Conservation (phyloP, 2,329 filamentous ascomycete genomes). For the Aureobasidium melanogenum region DNA sequence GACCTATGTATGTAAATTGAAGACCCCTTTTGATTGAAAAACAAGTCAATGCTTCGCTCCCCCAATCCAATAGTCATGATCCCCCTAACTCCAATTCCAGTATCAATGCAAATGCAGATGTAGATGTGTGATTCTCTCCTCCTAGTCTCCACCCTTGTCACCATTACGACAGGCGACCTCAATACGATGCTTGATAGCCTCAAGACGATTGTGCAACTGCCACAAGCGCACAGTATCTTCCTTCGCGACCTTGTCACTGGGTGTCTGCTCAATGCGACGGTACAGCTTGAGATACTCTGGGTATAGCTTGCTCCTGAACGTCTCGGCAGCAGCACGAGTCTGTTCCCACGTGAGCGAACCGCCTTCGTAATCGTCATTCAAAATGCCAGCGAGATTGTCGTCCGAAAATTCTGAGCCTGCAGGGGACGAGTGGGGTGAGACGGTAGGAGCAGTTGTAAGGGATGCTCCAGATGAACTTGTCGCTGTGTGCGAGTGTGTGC, state of each 20-base stretch:
- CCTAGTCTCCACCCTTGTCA: not conserved
- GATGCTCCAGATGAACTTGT: conserved; percentile 18
- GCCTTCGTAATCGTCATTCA: conserved; percentile 3
- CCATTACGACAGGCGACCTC: conserved; percentile 1
- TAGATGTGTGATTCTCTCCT: not conserved
- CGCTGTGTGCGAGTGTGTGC: conserved; percentile 22
- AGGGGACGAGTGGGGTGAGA: conserved; percentile 14
- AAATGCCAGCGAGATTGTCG: conserved; percentile 2
- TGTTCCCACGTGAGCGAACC: conserved; percentile 23
- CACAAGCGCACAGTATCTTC: conserved; percentile 45
- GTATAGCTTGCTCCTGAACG: conserved; percentile 49
- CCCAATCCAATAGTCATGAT: not conserved
- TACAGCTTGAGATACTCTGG: conserved; percentile 50
- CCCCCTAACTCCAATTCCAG: not conserved
- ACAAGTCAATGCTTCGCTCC: not conserved
- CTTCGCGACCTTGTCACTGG: conserved; percentile 18
- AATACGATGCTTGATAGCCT: conserved; percentile 52
- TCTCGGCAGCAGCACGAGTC: conserved; percentile 34
- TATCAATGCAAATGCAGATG: not conserved
- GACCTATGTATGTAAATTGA: not conserved
- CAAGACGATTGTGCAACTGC: conserved; percentile 44
- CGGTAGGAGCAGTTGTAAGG: conserved; percentile 18
- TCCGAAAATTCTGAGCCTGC: conserved; percentile 6
- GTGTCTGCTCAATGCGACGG: conserved; percentile 28
- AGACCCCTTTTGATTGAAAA: not conserved